Base-by-base conservation (phyloP, 768 basidiomycete genomes). In the Austroboletus festivus region DNA sequence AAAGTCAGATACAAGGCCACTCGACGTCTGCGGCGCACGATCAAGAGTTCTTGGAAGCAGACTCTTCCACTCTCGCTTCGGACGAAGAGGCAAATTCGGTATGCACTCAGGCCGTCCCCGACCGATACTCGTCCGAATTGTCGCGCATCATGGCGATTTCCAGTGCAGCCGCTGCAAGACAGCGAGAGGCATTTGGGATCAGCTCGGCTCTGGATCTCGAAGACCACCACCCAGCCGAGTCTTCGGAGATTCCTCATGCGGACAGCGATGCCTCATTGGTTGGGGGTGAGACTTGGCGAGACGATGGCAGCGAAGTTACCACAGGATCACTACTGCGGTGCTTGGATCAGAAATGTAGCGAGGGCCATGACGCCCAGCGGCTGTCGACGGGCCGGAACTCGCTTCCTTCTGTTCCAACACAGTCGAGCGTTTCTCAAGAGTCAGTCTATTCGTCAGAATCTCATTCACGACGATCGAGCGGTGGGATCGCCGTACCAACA, bases 131-230 rank as follows among this genome's bases (percentile, higher is more conserved):
- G 22, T 65, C 66, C 20, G 64, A 65, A 21, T 28, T 66, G 9
- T 59, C 61, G 15, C 56, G 59, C 8, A 54, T 67, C 38, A 59
- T 55, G 56, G 62, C 47, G 24, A 57, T 35, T 12, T 71, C 59
- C 15, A 56, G 61, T 18, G 66, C 64, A 2, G 71, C 71, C 15
- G 74, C 76, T 26, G 72, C 73, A 37, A 70, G 72, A 13, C 75
- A 80, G 53, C 66, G 75, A 37, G 67, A 68, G 51, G 77, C 74
- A n/a, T 75, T 79, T 53, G 81, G 80, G 5, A 76, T 81, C 39
- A 72, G 71, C 5, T 66, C 73, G 3, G 77, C 78, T 3, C 65
- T 68, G 9, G 51, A 48, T 23, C 28, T 48, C 16, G 47, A 49
- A 22, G 48, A 39, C 10, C 42, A 42, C 8, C 42, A 41, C 19